phyloP scores from a whole-genome alignment of 352 stramenopile genomes.

The Phytophthora nicotianae region DNA sequence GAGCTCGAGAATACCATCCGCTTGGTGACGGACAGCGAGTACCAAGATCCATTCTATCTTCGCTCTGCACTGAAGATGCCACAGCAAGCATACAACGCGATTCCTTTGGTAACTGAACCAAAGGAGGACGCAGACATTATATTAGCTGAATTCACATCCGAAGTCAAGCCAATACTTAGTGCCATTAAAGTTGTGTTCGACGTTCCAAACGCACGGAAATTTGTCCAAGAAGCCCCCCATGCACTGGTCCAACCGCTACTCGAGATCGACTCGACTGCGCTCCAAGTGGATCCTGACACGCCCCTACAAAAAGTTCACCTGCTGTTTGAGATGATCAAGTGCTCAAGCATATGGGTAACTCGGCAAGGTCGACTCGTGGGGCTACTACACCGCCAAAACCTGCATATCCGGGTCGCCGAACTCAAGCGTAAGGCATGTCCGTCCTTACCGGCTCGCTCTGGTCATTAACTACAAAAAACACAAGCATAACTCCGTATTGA shows the following conservation, averaged over 20 bases:
- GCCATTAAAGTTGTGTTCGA: not conserved
- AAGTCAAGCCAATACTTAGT: conserved; percentile 5
- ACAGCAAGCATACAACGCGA: not conserved
- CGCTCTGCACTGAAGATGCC: conserved; percentile 10
- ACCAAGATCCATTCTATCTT: conserved; percentile 2
- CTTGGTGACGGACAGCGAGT: not conserved
- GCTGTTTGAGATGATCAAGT: conserved; percentile 81
- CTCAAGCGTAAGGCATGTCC: conserved; percentile 29
- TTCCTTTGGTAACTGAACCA: not conserved
- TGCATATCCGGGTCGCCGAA: conserved; percentile 44
- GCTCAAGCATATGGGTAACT: conserved; percentile 61
- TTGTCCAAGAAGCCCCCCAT: conserved; percentile 1
- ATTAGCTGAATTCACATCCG: conserved; percentile 6
- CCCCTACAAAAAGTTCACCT: conserved; percentile 69
- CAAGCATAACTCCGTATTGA: conserved; percentile 1
- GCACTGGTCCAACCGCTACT: conserved; percentile 15
- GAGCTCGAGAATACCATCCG: conserved; percentile 23
- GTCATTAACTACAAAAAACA: conserved; percentile 16
- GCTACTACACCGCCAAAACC: conserved; percentile 53
- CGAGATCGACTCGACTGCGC: conserved; percentile 50
- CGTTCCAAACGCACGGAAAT: not conserved
- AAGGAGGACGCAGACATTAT: not conserved
- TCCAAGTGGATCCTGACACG: conserved; percentile 62
- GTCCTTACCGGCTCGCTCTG: conserved; percentile 17
- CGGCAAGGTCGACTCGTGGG: conserved; percentile 58